A percentile compares a stretch with the other conserved stretches of the same genome.
These are phyloP conservation scores for Bertia moriformis DNA, from an alignment of 2,329 filamentous ascomycete species.

Conservation along the genomic window DNA sequence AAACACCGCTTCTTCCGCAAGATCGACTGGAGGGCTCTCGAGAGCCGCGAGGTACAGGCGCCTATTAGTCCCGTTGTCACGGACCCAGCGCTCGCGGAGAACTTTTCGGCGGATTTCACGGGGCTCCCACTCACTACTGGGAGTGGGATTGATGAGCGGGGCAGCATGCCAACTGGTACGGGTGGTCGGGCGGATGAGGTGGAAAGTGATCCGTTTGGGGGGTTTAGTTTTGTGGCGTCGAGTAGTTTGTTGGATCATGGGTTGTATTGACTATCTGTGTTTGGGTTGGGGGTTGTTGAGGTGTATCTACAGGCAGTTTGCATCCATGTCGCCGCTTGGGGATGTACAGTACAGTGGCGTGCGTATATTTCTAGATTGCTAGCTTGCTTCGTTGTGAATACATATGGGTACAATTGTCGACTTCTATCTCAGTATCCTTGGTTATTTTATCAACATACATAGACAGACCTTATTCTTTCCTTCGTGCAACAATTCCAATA, in stretches of 20 bases:
- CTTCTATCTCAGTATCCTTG: too few relatives aligned
- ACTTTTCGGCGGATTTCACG: constrained; percentile 89
- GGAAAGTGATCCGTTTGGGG: background rate
- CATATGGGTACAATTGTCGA: too few relatives aligned
- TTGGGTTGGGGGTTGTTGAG: too few relatives aligned
- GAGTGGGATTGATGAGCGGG: constrained; percentile 18
- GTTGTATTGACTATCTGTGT: too few relatives aligned
- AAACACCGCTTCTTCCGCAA: constrained; percentile 91
- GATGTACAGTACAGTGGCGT: too few relatives aligned
- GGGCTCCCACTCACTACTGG: constrained; percentile 57
- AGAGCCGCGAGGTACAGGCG: constrained; percentile 66
- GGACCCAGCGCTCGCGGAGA: constrained; percentile 89
- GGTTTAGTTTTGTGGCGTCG: constrained; percentile 1
- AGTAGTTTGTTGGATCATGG: background rate
- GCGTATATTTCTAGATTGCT: too few relatives aligned
- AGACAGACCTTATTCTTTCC: too few relatives aligned
- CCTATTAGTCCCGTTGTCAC: constrained; percentile 90
- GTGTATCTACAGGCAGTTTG: too few relatives aligned
- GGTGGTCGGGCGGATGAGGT: background rate
- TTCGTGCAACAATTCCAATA: too few relatives aligned
- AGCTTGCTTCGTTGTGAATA: too few relatives aligned
- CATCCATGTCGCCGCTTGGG: too few relatives aligned
- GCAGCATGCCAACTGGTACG: constrained; percentile 2
- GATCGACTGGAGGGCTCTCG: constrained; percentile 85
- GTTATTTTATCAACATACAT: too few relatives aligned